Conservation (phyloP, 768 basidiomycete genomes). For the Rhodotorula taiwanensis region DNA sequence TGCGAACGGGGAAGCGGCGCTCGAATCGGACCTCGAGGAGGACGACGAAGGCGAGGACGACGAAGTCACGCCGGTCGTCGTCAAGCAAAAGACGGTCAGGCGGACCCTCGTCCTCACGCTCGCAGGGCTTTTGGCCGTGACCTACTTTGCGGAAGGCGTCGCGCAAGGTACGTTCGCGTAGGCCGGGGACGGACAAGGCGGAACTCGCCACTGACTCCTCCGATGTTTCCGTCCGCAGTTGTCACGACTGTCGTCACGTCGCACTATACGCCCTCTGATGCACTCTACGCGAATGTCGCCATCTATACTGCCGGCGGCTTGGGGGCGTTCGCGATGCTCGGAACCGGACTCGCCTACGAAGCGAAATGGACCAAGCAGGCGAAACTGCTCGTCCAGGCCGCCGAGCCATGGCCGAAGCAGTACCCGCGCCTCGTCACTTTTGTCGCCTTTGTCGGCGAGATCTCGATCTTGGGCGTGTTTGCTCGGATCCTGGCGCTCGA, state of each 20-base stretch:
- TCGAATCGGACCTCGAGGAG: neutral
- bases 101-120: conserved; percentile 59
- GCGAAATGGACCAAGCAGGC: conserved; percentile 72
- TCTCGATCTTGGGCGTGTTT: conserved; percentile 56
- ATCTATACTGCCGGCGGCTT: conserved; percentile 82
- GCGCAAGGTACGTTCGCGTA: conserved; percentile 46
- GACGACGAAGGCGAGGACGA: conserved; percentile 13
- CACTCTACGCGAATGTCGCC: conserved; percentile 86
- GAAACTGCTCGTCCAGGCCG: conserved; percentile 57
- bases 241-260: conserved; percentile 26
- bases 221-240: conserved; percentile 28
- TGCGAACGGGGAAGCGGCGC: neutral
- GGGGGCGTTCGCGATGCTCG: conserved; percentile 41
- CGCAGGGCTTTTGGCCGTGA: conserved; percentile 62
- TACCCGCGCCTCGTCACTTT: conserved; percentile 48
- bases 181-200: conserved; percentile 39
- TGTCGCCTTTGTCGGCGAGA: conserved; percentile 56
- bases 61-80: conserved; percentile 28
- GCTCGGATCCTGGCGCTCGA: conserved; percentile 47
- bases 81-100: conserved; percentile 9
- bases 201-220: conserved; percentile 45
- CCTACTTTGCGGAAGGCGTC: conserved; percentile 70
- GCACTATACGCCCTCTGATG: conserved; percentile 61
- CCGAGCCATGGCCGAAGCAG: conserved; percentile 50
- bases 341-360: conserved; percentile 60